Percentiles rank a stretch among this genome's conserved stretches.
Conservation (phyloP, 2,329 filamentous ascomycete species). For the Diatrype stigma region DNA sequence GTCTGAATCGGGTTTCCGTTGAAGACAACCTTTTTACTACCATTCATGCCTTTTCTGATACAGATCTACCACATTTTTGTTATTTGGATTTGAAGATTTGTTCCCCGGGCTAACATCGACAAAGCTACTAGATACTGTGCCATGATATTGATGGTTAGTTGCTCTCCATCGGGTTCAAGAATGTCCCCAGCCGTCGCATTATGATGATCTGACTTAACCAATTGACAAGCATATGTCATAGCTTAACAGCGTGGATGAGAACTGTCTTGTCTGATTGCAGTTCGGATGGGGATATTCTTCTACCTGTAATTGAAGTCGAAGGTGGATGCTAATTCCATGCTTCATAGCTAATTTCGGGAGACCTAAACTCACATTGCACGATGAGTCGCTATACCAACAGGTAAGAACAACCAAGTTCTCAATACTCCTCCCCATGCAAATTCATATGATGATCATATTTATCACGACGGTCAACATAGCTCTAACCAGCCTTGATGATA, state of each 20-base stretch:
- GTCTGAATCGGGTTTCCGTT: constrained; percentile 61
- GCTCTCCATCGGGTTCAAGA: background rate
- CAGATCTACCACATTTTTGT: constrained; percentile 4
- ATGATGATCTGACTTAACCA: constrained; percentile 80
- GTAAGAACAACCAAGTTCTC: constrained; percentile 15
- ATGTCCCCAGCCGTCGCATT: constrained; percentile 24
- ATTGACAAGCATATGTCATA: constrained; percentile 99
- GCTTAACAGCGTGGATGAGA: constrained; percentile 54
- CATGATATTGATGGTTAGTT: background rate
- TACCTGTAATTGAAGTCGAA: background rate
- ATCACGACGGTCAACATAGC: constrained; percentile 90
- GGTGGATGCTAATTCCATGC: background rate
- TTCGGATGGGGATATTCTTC: constrained; percentile 8
- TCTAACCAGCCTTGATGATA: constrained; percentile 73
- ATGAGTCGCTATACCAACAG: background rate
- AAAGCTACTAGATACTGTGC: background rate
- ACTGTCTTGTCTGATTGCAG: constrained; percentile 40
- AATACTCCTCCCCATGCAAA: constrained; percentile 4
- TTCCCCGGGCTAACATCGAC: background rate
- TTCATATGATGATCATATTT: constrained; percentile 66
- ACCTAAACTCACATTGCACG: background rate
- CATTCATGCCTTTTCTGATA: constrained; percentile 52
- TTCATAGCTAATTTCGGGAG: constrained; percentile 19
- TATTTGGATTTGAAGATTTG: background rate
- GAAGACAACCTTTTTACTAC: constrained; percentile 54